Base-by-base conservation (phyloP, 2,329 filamentous ascomycete genomes). In the Diplodia scrobiculata region DNA sequence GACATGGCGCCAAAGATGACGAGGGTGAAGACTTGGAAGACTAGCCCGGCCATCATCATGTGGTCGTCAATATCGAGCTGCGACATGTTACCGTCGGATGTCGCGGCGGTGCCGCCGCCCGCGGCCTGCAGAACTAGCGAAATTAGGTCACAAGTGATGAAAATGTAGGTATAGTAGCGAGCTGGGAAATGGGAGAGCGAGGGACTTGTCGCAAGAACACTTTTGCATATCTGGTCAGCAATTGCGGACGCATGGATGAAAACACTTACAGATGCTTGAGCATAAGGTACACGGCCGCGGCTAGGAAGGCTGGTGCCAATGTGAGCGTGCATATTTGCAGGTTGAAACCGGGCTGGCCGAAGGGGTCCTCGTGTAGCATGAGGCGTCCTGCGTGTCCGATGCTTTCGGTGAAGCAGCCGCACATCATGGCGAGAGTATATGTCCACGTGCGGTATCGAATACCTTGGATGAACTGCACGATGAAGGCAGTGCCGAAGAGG, bases 21-120 rank as follows among this genome's bases (percentile, higher is more conserved):
- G 41, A 85, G 74, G 0, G 84, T 82, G 11, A 79, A 79, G 32
- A 88, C 84, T 72, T 87, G 85, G 68, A 84, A 82, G 3, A 81
- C 78, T 47, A 88, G 81, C 70, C 85, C 85, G 0, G 84, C 80
- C 63, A 87, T 82, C 76, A 87, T 86, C 66, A 87, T 79, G 68
- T 85, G 75, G 63, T 84, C 82, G 5, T 85, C 84, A 5, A 32
- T 21, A 29, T 41, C 14, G 5, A 59, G 45, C 1, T 79, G 71
- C 45, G 83, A 74, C 10, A 79, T 74, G 21, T 81, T 71, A 1
- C 73, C 72, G 13, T 80, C 76, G 0, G 83, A 83, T 0, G 81
- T 80, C 0, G 86, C 84, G 1, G 87, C 84, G 52, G 87, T 78
- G 62, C 82, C 85, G 67, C 86, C 86, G 10, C 85, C 85, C 7